Percentiles rank a stretch among this genome's conserved stretches.
Conservation (phyloP, 257 asterid genomes). For the Solanum megistacrolobum region DNA sequence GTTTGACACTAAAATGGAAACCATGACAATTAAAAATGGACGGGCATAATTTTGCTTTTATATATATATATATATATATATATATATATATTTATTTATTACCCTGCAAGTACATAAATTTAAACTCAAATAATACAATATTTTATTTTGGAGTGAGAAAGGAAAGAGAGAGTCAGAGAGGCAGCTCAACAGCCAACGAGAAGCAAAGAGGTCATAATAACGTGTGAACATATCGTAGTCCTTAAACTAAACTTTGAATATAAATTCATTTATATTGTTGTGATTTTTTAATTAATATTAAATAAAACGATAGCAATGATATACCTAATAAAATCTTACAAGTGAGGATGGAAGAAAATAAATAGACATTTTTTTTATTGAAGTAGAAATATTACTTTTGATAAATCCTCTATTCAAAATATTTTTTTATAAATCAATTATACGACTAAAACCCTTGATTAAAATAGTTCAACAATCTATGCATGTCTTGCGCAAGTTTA, state of each 20-base stretch:
- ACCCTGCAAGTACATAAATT: neutral
- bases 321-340: neutral
- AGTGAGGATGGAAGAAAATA: accelerated
- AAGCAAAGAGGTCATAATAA: neutral
- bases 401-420: neutral
- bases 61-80: too few species aligned
- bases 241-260: conserved; percentile 24
- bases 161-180: conserved; percentile 18
- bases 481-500: conserved; percentile 20
- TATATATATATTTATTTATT: neutral
- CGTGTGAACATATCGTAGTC: conserved; percentile 22
- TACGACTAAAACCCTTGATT: neutral
- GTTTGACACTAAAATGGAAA: too few species aligned
- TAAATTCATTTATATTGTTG: neutral
- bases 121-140: neutral
- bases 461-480: neutral
- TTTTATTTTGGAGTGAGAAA: neutral
- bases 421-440: too few species aligned
- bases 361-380: neutral
- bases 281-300: neutral
- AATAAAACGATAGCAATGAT: neutral
- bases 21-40: too few species aligned
- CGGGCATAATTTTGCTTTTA: too few species aligned
- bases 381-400: accelerated
- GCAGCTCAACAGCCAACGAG: conserved; percentile 43